Conservation (phyloP, 768 basidiomycete genomes). For the Hortiboletus flavorubellus region DNA sequence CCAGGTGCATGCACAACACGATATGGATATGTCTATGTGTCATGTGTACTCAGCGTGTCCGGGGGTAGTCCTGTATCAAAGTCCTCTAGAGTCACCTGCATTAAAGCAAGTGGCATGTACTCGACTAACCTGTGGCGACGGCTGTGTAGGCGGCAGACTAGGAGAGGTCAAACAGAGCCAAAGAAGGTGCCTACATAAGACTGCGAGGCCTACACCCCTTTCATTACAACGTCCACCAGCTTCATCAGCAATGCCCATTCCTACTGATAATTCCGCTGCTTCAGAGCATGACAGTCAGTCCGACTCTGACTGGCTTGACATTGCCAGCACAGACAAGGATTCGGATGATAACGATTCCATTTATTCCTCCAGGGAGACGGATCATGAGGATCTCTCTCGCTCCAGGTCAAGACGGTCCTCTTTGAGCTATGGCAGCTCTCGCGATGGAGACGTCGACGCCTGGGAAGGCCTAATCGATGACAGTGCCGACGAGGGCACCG, state of each 20-base stretch:
- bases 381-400: conserved; percentile 52
- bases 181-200: conserved; percentile 28
- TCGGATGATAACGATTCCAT: conserved; percentile 72
- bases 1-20: conserved; percentile 55
- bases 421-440: conserved; percentile 64
- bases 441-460: conserved; percentile 64
- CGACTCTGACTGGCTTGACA: conserved; percentile 84
- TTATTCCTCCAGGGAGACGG: conserved; percentile 52
- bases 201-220: conserved; percentile 28
- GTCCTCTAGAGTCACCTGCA: conserved; percentile 39
- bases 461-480: conserved; percentile 80
- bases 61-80: neutral
- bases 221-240: conserved; percentile 24
- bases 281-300: conserved; percentile 67
- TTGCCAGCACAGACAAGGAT: conserved; percentile 58
- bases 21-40: conserved; percentile 59
- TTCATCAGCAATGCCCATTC: conserved; percentile 29
- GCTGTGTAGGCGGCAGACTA: neutral
- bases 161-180: conserved; percentile 27
- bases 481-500: conserved; percentile 45
- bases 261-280: conserved; percentile 40
- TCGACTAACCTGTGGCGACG: conserved; percentile 19
- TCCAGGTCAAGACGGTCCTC: conserved; percentile 69
- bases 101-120: conserved; percentile 43
- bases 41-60: conserved; percentile 11